Percentiles rank a stretch among this genome's conserved stretches.
These are phyloP conservation scores for Lactuca sativa DNA, from an alignment of 129 eudicot species.

Conservation along the genomic window DNA sequence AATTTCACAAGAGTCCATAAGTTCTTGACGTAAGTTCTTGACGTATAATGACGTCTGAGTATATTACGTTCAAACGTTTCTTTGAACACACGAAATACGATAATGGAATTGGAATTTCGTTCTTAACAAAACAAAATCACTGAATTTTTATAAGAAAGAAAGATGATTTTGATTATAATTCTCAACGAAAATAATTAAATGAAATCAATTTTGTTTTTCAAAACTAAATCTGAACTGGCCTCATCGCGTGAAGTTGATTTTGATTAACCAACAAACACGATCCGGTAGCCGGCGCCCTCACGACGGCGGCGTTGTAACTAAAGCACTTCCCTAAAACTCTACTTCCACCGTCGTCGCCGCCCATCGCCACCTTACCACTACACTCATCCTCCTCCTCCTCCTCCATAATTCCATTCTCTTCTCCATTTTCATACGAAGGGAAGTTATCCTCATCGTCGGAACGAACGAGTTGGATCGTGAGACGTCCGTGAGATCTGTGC, in stretches of 20 bases:
- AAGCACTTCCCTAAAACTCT: conserved; percentile 18
- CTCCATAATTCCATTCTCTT: background rate
- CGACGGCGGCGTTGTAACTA: conserved; percentile 21
- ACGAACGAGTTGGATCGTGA: conserved; percentile 42
- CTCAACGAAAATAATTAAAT: background rate
- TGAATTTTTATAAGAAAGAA: background rate
- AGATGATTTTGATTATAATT: background rate
- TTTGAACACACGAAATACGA: background rate
- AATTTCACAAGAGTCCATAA: background rate
- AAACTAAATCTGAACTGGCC: conserved; percentile 30
- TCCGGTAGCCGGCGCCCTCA: conserved; percentile 22
- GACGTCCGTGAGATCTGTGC: conserved; percentile 47
- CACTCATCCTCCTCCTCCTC: background rate
- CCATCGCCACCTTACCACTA: conserved; percentile 7
- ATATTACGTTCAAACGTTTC: background rate
- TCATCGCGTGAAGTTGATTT: conserved; percentile 16
- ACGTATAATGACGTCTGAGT: background rate
- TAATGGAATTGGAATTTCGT: background rate
- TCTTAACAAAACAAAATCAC: background rate
- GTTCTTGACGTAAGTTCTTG: background rate
- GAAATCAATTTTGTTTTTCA: background rate
- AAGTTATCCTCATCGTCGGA: background rate
- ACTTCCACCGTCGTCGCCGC: conserved; percentile 8
- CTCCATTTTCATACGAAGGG: too few relatives aligned
- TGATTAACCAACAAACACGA: conserved; percentile 34